Percentiles rank a stretch among this genome's conserved stretches.
Conservation (phyloP, 345 rosid species). For the Dimocarpus longan region DNA sequence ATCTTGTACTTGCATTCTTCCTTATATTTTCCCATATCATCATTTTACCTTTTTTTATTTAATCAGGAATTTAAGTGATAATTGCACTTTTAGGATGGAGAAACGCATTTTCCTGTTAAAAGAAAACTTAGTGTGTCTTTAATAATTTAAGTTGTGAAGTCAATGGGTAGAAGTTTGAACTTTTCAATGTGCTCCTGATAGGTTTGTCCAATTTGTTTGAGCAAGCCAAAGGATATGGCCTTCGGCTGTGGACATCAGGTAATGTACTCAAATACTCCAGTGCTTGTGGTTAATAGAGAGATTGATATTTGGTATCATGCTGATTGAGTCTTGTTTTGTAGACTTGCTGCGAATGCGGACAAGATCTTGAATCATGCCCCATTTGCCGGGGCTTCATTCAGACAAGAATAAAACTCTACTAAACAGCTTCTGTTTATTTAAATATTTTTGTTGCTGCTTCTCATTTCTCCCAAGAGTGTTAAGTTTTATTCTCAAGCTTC, state of each 20-base stretch:
- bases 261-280: constrained; percentile 8
- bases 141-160: background rate
- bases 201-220: constrained; percentile 70
- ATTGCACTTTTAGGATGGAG: background rate
- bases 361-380: constrained; percentile 75
- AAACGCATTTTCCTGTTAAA: background rate
- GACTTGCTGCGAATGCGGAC: constrained; percentile 91
- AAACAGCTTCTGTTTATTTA: constrained; percentile 12
- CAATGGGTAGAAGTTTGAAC: background rate
- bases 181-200: constrained; percentile 24
- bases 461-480: background rate
- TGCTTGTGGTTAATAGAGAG: background rate
- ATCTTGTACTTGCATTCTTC: constrained; percentile 33
- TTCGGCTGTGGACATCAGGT: constrained; percentile 89
- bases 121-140: background rate
- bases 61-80: background rate
- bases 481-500: constrained; percentile 3
- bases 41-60: background rate
- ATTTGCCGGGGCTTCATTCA: constrained; percentile 73
- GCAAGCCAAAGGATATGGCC: constrained; percentile 68
- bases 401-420: constrained; percentile 87
- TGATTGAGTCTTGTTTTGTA: constrained; percentile 31
- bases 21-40: background rate
- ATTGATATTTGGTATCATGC: background rate
- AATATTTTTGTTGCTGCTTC: background rate